Base-by-base conservation (phyloP, 1,284 basidiomycete genomes). In the Grifola frondosa region DNA sequence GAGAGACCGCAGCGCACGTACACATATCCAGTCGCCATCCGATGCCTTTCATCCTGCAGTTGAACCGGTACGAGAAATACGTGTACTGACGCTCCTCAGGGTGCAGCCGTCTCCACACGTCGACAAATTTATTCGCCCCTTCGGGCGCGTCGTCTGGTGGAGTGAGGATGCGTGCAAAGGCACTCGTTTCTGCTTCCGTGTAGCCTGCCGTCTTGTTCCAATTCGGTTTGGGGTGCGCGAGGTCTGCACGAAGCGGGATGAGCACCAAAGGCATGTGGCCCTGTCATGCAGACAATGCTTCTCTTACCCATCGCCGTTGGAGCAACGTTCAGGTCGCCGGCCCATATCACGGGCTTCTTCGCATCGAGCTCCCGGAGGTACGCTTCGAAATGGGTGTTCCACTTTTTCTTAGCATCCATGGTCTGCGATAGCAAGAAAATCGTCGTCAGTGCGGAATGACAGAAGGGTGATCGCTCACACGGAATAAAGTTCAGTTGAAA, bases 1-100 rank as follows among this genome's bases (percentile, higher is more conserved):
- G 25, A 49, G 20, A 40, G 33, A 10, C 29, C 19, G 37, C 16
- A 16, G 26, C 36, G 30, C 17, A 71, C 86, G 57, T 69, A 90
- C 89, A 91, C 70, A 84, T 84, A 61, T 95, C 91, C 30, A 95
- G 65, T 49, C 91, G 74, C 91, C 91, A 95, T 2, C 91, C 91
- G 33, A 91, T 76, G 3, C 90, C 87, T 58, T 92, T 94, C 44
- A 62, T 61, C 30, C 91, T 71, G 60, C 88, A 90, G 48, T 88
- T 81, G 65, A 91, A 91, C 19, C 90, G 77, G 63, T 89, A 93
- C 6, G 85, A 86, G 51, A 88, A 94, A 62, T 93, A 95, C 1
- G 87, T 89, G 62, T 88, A 95, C 53, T 90, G 82, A 15, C 65
- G 67, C 20, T 74, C 67, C 24, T 80, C 73, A 3, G 89, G 88